These are phyloP conservation scores for Backusella psychrophila DNA, from an alignment of 192 early-diverging fungal genomes.

Conservation along the genomic window DNA sequence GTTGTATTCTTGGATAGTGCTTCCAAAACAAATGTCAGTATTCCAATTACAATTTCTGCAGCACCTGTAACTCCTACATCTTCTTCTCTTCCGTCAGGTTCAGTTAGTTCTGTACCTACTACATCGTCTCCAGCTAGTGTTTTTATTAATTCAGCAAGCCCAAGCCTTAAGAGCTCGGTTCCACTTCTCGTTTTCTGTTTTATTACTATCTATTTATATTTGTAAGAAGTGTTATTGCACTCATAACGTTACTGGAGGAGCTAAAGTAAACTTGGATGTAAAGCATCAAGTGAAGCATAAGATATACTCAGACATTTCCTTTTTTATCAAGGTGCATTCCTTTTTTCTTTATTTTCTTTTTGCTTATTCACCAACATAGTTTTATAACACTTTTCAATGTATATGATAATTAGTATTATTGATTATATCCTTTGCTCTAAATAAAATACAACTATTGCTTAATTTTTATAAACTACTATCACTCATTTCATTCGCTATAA, in stretches of 20 bases:
- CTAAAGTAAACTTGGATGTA: not conserved
- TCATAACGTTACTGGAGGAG: slow-evolving; percentile 25
- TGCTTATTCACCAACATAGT: not conserved
- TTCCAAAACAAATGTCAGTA: slow-evolving; percentile 9
- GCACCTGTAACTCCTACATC: slow-evolving; percentile 4
- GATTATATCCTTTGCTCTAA: not conserved
- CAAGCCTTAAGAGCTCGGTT: not conserved
- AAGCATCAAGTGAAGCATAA: not conserved
- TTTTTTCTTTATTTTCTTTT: not conserved
- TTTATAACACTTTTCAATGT: not conserved
- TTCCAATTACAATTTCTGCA: slow-evolving; percentile 11
- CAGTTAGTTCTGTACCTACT: slow-evolving; percentile 93
- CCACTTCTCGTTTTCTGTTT: not conserved
- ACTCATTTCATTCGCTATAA: no score
- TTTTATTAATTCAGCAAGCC: not conserved
- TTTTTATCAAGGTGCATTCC: not conserved
- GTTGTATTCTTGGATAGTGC: slow-evolving; percentile 11
- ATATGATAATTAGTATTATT: not conserved
- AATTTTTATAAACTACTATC: slow-evolving; percentile 40
- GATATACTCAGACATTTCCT: not conserved
- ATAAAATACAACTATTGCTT: slow-evolving; percentile 45
- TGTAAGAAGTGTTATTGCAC: not conserved
- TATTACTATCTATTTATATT: not conserved
- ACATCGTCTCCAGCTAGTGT: slow-evolving; percentile 16
- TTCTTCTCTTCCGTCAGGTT: not conserved